Evolutionary conservation across 306 rosid genomes (phyloP), one percentile per base, ranked within the genome.

Genomic region (Pachyrhizus erosus): DNA sequence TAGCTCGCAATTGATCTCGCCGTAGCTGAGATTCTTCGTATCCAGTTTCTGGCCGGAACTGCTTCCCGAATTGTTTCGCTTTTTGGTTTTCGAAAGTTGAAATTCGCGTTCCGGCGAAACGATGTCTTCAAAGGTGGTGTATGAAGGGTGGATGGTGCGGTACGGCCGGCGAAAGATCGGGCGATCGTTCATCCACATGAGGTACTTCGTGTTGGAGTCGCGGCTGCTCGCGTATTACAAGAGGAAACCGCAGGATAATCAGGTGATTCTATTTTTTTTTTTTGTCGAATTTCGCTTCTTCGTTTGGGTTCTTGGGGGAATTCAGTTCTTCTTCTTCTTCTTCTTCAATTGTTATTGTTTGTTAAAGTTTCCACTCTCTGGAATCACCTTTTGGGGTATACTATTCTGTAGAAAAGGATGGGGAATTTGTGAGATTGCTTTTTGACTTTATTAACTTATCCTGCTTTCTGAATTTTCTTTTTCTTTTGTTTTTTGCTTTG

Each of bases 71-170:
- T 79, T 2, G 61, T 33, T 46, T 55, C 11, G 21, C 20, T 65
- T 60, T 23, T 18, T 23, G n/a, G 39, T 76, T 66, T 31, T 61
- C 23, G 20, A 26, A 27, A 27, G 34, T 29, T 58, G 64, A 26
- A 76, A 13, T 73, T 83, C 46, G 55, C 21, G 27, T 78, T 71
- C 55, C 62, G 40, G 76, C 24, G 70, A 34, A 80, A 55, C 84
- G 88, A 93, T 93, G 99, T 91, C 97, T 80, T 87, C 97, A 26
- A 96, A 96, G 88, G 93, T 96, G 9, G 97, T 93, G 9, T 96
- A 96, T 83, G 99, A 96, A 96, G 98, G 99, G 18, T 96, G 99
- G 99, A 96, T 96, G 99, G 99, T 96, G 45, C 89, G 99, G 18
- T 96, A 92, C 67, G 99, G 99, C 74, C 92, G 99, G 34, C 43